Evolutionary conservation across 1,139 yeast species (phyloP), one percentile per base, ranked within the genome.

Genomic region (Suhomyces wounanorum): DNA sequence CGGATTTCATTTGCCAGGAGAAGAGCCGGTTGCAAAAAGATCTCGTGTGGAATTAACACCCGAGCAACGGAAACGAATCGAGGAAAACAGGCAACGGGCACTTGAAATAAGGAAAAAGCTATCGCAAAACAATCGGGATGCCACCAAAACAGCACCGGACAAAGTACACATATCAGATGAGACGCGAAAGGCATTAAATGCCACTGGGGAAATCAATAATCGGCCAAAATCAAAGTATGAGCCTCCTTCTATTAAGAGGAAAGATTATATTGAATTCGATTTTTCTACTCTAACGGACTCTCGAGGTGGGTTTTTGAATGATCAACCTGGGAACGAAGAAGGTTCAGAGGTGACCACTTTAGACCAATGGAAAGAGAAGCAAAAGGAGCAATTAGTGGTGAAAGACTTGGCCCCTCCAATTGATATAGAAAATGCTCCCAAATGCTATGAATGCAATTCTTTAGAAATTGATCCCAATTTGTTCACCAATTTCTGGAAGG

Each of bases 221-320:
- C 41, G 30, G 8, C 38, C 58, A 18, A 51, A 56, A 5, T 47
- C 61, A 17, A 61, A 57, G 47, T 65, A 59, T 43, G 62, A 63
- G 38, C 66, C 65, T 52, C 84, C 84, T 1, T 69, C 80, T 1
- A 73, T 86, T 31, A 73, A 78, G 52, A 81, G 78, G 44, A 72
- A 78, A 42, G 90, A 90, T 64, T 95, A 91, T 67, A 92, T 95
- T 48, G 99, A 95, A 58, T 95, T 85, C 68, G 96, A 95, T 67
- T 82, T 95, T 59, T 82, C 97, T 3, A 88, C 92, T 18, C 88
- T 95, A 89, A 82, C 83, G 56, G 97, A 95, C 63, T 75, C 90
- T 2, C 81, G 83, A 60, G 98, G 97, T 59, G 99, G 99, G 14
- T 94, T 87, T 63, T 75, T 92, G 45, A 73, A 71, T 21, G 52